Evolutionary conservation across 1,284 basidiomycete genomes (phyloP).

Genomic region (Dichomitus squalens): DNA sequence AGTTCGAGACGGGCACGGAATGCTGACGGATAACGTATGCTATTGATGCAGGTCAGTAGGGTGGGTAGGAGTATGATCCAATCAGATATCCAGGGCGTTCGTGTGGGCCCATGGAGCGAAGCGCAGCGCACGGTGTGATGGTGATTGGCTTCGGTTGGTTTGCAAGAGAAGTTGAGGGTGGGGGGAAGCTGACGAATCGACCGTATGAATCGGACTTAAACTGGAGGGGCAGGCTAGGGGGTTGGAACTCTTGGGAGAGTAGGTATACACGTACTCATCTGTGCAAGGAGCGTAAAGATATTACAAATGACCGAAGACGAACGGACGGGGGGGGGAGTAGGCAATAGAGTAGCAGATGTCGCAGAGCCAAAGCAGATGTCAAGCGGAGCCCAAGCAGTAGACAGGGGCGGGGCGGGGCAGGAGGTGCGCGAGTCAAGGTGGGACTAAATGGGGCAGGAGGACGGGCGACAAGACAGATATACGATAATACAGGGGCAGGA

Average conservation of each 20-base stretch:
- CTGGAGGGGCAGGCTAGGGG: background rate
- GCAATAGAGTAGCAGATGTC: conserved; percentile 9
- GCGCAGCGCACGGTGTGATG: too few species aligned
- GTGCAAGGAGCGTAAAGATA: conserved; percentile 9
- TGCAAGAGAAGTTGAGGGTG: background rate
- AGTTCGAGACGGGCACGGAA: too few species aligned
- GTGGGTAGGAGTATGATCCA: background rate
- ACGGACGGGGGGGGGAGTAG: background rate
- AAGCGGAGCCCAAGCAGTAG: background rate
- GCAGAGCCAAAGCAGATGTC: conserved; percentile 1
- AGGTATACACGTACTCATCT: background rate
- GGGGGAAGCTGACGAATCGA: background rate
- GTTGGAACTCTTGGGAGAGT: too few species aligned
- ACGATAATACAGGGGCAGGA: background rate
- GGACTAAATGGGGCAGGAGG: background rate
- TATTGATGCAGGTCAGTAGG: too few species aligned
- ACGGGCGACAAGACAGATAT: background rate
- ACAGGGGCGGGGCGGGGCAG: background rate
- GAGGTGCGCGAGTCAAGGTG: background rate
- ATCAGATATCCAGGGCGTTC: background rate
- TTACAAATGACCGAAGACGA: conserved; percentile 8
- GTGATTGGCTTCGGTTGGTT: background rate
- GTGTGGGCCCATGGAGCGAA: too few species aligned
- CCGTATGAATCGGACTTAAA: background rate
- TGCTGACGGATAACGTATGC: too few species aligned